These are phyloP conservation scores for Dimargaris xerosporica DNA, from an alignment of 192 early-diverging fungal genomes.

Conservation along the genomic window DNA sequence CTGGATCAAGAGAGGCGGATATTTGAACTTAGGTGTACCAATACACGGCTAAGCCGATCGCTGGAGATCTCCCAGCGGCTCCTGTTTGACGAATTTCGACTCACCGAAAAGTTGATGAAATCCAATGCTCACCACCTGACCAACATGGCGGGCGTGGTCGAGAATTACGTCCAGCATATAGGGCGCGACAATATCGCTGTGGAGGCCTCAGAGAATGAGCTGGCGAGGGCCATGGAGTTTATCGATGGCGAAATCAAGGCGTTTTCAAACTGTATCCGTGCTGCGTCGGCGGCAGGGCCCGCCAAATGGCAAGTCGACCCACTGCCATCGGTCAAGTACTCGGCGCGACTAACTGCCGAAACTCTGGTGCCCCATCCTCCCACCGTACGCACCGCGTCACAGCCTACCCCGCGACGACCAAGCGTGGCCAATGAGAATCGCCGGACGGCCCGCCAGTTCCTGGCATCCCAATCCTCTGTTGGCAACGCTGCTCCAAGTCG, in stretches of 20 bases:
- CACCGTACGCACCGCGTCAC: not conserved
- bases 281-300: conserved; percentile 6
- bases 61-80: conserved; percentile 4
- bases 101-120: not conserved
- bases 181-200: not conserved
- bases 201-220: not conserved
- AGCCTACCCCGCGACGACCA: not conserved
- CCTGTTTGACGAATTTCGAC: not conserved
- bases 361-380: conserved; percentile 5
- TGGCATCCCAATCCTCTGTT: too few species aligned
- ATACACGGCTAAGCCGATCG: conserved; percentile 7
- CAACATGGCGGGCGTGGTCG: not conserved
- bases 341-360: not conserved
- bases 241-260: not conserved
- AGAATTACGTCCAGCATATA: not conserved
- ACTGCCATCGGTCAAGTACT: not conserved
- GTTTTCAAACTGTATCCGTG: not conserved
- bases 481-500: too few species aligned
- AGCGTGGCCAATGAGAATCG: not conserved
- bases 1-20: conserved; percentile 27
- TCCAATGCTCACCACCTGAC: not conserved
- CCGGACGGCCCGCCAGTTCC: not conserved
- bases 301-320: conserved; percentile 12
- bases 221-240: not conserved
- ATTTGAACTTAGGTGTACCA: conserved; percentile 17